Conservation (phyloP, 2,329 filamentous ascomycete species). For the Claviceps cyperi region DNA sequence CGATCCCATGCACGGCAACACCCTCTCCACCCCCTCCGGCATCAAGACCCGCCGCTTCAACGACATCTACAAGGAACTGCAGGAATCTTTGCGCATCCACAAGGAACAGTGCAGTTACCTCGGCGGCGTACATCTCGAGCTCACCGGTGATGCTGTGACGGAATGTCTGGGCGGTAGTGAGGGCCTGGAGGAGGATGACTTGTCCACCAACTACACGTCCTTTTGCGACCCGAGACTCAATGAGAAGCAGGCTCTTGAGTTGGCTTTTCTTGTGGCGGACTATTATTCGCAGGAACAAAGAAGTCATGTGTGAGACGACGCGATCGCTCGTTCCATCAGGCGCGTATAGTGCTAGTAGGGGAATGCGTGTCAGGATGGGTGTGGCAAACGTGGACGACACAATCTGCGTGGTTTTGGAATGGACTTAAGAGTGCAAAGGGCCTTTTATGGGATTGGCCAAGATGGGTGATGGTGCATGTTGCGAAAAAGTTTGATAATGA, state of each 20-base stretch:
- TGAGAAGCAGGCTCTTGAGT: conserved; percentile 91
- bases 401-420: not conserved
- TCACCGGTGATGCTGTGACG: conserved; percentile 91
- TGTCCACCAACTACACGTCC: conserved; percentile 83
- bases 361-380: not conserved
- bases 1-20: conserved; percentile 95
- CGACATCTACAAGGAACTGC: conserved; percentile 78
- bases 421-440: too few relatives aligned
- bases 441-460: too few relatives aligned
- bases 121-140: conserved; percentile 85
- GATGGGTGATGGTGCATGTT: not conserved
- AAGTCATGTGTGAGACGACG: conserved; percentile 1
- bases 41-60: conserved; percentile 89
- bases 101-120: conserved; percentile 71
- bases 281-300: conserved; percentile 41
- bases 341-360: not conserved
- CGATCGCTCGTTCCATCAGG: not conserved
- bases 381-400: not conserved
- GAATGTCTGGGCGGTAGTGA: conserved; percentile 89
- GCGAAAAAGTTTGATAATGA: not conserved
- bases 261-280: conserved; percentile 85
- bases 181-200: conserved; percentile 71
- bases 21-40: conserved; percentile 51
- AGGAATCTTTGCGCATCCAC: conserved; percentile 72
- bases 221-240: conserved; percentile 94